Base-by-base conservation (phyloP, 164 flowering plant species). In the Annona squamosa region DNA sequence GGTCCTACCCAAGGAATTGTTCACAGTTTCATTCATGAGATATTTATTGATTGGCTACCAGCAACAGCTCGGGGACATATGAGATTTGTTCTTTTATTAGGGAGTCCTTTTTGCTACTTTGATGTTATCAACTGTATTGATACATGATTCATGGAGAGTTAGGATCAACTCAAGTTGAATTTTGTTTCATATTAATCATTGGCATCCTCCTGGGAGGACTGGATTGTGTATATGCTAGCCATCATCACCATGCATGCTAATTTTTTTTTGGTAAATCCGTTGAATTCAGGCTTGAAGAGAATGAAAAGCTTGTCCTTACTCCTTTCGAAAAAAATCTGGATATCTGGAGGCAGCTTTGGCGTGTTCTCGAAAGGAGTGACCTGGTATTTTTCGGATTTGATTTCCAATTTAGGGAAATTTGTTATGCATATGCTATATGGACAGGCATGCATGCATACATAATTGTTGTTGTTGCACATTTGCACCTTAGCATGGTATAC, bases 291-390 rank as follows among this genome's bases (percentile, higher is more conserved):
- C 92, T 95, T 52, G 99, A 95, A 82, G 96, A 91, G 81, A 95
- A 95, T 81, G 96, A 95, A 77, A 93, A 87, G 59, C 97, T 95
- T 77, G 96, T 95, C 71, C 92, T 93, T 45, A 95, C 99, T 70
- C 98, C 99, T 56, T 95, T 95, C 82, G 99, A 95, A 84, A 95
- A 95, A 86, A 95, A 95, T 70, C 77, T 95, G 63, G 98, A 95
- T 82, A 95, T 95, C 47, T 95, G 99, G 98, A 87, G 98, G 79
- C 99, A 95, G 77, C 96, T 95, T 52, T 95, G 99, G 99, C 91
- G 99, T 67, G 99, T 95, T 72, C 83, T 95, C 72, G 99, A 95
- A 73, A 91, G 99, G 2, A 91, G 97, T 81, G 97, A 93, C 84
- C 85, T 95, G 91, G 99, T 95, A 83, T 76, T 16, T 9, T 9